Evolutionary conservation across 352 stramenopile genomes (phyloP).

Genomic region (Blastocystis sp.): DNA sequence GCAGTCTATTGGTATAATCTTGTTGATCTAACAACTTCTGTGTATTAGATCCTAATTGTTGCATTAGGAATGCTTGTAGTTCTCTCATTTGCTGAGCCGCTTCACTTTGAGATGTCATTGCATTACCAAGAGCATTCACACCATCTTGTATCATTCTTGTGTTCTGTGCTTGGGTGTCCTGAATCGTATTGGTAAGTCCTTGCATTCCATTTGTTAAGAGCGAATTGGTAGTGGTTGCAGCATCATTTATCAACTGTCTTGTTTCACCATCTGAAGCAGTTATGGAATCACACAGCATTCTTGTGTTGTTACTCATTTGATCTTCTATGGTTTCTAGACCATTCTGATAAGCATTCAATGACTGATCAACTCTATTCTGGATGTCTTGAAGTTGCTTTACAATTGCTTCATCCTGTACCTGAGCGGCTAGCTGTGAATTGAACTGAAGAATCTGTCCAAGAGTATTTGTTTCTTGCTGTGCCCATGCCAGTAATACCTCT

Average conservation of each 20-base stretch:
- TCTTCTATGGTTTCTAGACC: no score
- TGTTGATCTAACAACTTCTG: background rate
- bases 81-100: background rate
- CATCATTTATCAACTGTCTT: no score
- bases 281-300: no score
- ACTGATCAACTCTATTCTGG: no score
- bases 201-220: no score
- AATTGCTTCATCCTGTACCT: background rate
- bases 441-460: background rate
- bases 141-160: no score
- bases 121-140: background rate
- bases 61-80: background rate
- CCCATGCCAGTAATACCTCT: background rate
- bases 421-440: background rate
- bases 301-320: no score
- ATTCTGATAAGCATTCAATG: no score
- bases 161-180: no score
- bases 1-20: background rate
- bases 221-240: no score
- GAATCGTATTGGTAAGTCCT: no score
- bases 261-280: no score
- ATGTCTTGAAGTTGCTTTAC: background rate
- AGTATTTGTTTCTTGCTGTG: background rate
- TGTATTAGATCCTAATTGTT: background rate
- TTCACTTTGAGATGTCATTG: background rate